phyloP scores from a whole-genome alignment of 164 flowering plant species.

The Tetracentron sinense region DNA sequence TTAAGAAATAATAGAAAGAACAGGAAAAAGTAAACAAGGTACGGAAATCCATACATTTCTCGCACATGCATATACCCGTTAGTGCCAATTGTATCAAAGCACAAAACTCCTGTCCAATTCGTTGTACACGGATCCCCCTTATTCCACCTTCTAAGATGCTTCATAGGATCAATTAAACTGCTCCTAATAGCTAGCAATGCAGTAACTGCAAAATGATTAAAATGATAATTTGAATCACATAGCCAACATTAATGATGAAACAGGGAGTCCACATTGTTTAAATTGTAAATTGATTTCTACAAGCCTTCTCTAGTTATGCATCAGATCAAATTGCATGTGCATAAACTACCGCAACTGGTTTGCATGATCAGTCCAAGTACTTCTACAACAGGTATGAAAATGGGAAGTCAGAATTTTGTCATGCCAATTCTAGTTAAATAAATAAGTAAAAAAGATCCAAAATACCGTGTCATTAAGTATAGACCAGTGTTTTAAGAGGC shows the following conservation, averaged over 20 bases:
- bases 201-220: constrained; percentile 38
- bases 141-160: constrained; percentile 50
- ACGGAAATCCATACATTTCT: constrained; percentile 47
- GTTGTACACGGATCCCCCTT: constrained; percentile 73
- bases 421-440: neutral
- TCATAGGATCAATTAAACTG: constrained; percentile 45
- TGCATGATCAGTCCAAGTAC: neutral
- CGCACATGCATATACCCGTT: constrained; percentile 66
- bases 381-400: too few species aligned
- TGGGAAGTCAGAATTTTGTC: neutral
- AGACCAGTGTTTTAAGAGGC: too few species aligned
- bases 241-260: neutral
- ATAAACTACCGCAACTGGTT: neutral
- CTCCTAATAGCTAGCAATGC: constrained; percentile 49
- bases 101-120: constrained; percentile 72
- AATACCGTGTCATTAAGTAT: too few species aligned
- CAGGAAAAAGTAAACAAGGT: neutral
- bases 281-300: neutral
- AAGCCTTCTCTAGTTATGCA: neutral
- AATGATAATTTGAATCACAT: neutral
- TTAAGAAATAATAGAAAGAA: neutral
- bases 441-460: too few species aligned
- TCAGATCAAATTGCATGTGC: neutral
- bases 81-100: constrained; percentile 27
- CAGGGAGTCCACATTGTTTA: neutral